Base-by-base conservation (phyloP, 148 eudicot species). In the Suaeda aralocaspica region DNA sequence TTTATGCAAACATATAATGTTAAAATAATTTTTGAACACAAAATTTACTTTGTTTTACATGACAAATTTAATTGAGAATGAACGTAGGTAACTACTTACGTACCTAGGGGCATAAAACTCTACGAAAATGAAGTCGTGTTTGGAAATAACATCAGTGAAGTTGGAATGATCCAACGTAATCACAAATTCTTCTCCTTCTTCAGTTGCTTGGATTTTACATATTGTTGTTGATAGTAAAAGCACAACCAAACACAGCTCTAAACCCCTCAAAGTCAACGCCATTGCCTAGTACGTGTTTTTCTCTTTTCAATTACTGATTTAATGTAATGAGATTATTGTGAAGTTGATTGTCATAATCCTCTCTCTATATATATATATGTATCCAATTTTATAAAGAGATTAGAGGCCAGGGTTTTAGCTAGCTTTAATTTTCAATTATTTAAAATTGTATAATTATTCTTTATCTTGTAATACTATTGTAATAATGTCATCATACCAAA, bases 41-140 rank as follows among this genome's bases (percentile, higher is more conserved):
- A n/a, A n/a, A n/a, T n/a, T n/a, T n/a, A n/a, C n/a, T n/a, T n/a
- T n/a, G n/a, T n/a, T n/a, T n/a, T n/a, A n/a, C n/a, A n/a, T n/a
- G n/a, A n/a, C n/a, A n/a, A n/a, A n/a, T n/a, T n/a, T n/a, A n/a
- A n/a, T n/a, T n/a, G n/a, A n/a, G n/a, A n/a, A n/a, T n/a, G n/a
- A n/a, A n/a, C n/a, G n/a, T n/a, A n/a, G n/a, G n/a, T n/a, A n/a
- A n/a, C n/a, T n/a, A n/a, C n/a, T 25, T 21, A 29, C 72, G 42
- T 85, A 89, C 97, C 97, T 85, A 53, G 95, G 95, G 56, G 95
- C 92, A 77, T 92, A 92, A 66, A 92, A 92, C 57, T 92, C 90
- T 36, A 89, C 87, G 50, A 92, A 87, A 58, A 89, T 59, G 76
- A 87, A 87, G 58, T 85, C 81, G 19, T 92, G 89, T 52, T 81